Evolutionary conservation across 345 rosid species (phyloP), one percentile per base, ranked within the genome.

Genomic region (Aethionema arabicum): DNA sequence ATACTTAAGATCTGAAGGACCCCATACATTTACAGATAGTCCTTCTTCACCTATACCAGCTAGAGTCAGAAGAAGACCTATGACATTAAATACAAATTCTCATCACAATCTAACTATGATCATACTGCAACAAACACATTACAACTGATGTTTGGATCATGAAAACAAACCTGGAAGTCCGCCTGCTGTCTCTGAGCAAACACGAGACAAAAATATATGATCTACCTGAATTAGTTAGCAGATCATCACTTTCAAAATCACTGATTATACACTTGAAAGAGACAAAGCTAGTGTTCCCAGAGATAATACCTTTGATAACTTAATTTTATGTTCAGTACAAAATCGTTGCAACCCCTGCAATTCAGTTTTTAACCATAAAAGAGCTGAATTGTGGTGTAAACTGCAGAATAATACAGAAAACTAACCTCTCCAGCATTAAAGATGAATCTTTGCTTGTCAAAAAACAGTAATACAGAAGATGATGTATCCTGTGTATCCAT

Each of bases 401-500:
- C 27, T 21, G 27, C 5, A 57, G 8, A 21, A 50, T 27, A 10
- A 3, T 3, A 32, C 12, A 61, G 32, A 33, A 52, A 8, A 33
- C 68, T 62, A 63, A 93, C 99, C 91, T 93, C 99, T 47, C 99
- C 99, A 62, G 96, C 95, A 80, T 93, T 93, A 76, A 93, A 93
- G 62, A 93, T 85, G 75, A 93, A 90, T 46, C 99, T 84, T 61
- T 89, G 97, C 73, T 87, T 85, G 73, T 93, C 99, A 76, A 90
- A 93, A 76, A 89, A 93, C 51, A 90, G 97, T 72, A 93, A 77
- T 14, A 93, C 95, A 6, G 97, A 93, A 70, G 99, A 87, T n/a
- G 95, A 89, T 0, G 97, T 90, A 46, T 93, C 99, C 77, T 93
- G 99, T 43, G 97, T 90, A 75, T 93, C 99, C 96, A 93, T 85